Evolutionary conservation across 345 rosid genomes (phyloP).

Genomic region (Syzygium grande): DNA sequence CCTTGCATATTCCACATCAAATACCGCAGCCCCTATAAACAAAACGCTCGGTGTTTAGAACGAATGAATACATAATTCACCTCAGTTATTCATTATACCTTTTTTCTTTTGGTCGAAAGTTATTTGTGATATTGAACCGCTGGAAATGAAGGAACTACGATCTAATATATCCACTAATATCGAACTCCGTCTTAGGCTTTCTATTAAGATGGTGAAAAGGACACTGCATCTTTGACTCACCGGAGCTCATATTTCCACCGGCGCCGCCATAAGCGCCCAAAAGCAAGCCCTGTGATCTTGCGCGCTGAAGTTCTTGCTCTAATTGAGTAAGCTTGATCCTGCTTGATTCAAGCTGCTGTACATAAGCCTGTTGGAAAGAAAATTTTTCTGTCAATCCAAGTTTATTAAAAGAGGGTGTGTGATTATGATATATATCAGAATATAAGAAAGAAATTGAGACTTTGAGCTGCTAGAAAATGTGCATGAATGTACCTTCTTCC

Average conservation of each 20-base stretch:
- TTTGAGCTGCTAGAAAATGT: background rate
- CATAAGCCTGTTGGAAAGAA: slow-evolving; percentile 53
- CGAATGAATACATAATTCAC: background rate
- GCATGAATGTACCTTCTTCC: slow-evolving; percentile 58
- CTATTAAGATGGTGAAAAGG: background rate
- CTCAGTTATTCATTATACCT: background rate
- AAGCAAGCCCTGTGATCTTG: slow-evolving; percentile 87
- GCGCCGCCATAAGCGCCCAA: slow-evolving; percentile 64
- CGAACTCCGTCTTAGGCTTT: background rate
- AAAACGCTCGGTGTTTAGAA: background rate
- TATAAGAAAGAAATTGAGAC: background rate
- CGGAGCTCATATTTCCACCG: slow-evolving; percentile 50
- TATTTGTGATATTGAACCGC: background rate
- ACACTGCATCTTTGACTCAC: slow-evolving; percentile 12
- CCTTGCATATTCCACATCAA: slow-evolving; percentile 88
- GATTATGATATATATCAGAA: background rate
- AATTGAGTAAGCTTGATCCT: slow-evolving; percentile 78
- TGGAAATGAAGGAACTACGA: background rate
- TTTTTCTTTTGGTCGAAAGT: too few species aligned
- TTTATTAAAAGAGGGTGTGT: background rate
- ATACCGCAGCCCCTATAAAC: slow-evolving; percentile 13
- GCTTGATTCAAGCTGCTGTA: slow-evolving; percentile 90
- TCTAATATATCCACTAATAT: background rate
- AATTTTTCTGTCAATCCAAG: background rate
- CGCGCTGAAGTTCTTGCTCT: slow-evolving; percentile 92